Evolutionary conservation across 1,139 yeast genomes (phyloP), one percentile per base, ranked within the genome.

Genomic region (Pichia sp.): DNA sequence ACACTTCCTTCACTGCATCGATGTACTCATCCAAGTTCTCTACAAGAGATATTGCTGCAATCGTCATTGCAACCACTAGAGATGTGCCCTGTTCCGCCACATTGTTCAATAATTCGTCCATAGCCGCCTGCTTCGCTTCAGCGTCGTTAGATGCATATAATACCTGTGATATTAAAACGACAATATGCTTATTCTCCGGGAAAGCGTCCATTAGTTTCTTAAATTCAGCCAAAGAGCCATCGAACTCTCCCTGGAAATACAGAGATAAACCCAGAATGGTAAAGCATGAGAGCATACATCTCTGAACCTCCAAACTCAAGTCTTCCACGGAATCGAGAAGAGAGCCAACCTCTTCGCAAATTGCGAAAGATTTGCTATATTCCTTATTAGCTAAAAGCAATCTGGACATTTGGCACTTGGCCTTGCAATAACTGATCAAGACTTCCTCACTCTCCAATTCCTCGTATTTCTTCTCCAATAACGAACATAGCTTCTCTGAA

Each of bases 101-200:
- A 50, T 70, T 75, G 11, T 72, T 67, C 50, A 78, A 72, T 33
- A 82, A 55, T 52, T 80, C 87, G 50, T 80, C 87, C 35, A 85
- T 54, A 0, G 96, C 94, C 2, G 88, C 91, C 46, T 78, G 83
- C 40, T 75, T 77, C 7, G 91, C 77, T n/a, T 79, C 88, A 17
- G 69, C 74, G 0, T 77, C 72, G 8, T 77, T 81, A 40, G 74
- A 74, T 1, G 86, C 84, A 64, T 82, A 80, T 36, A 91, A 66
- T 1, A 87, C 80, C 52, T 86, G 94, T 0, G 94, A 76, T 20
- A 85, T 69, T 27, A 91, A 61, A 6, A 81, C 72, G 12, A 85
- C 76, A n/a, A 86, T 67, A 43, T 78, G 69, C 43, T 69, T 52
- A 3, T 80, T 74, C 30, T 67, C 72, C 10, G 72, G 69, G 16